Base-by-base conservation (phyloP, 805 yeast genomes). In the Metschnikowia anglica region DNA sequence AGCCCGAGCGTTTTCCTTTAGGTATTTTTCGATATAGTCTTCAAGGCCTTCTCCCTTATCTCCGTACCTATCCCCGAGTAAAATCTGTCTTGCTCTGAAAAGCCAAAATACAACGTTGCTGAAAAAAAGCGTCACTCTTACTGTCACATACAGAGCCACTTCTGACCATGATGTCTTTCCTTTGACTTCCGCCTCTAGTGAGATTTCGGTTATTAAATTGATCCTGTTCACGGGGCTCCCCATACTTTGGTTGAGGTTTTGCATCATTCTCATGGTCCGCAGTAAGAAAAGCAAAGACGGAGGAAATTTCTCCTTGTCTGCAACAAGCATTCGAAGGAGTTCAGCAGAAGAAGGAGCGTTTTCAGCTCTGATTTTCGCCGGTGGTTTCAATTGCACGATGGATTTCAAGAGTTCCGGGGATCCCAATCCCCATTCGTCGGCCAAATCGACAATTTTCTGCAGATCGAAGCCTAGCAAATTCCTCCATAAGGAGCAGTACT, bases 191-290 rank as follows among this genome's bases (percentile, higher is more conserved):
- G 34, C 8, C 12, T 54, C 51, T 13, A 71, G 56, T 24, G 88
- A 87, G 52, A 78, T 80, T 12, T 67, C 61, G 0, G 86, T 85
- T 41, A 85, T 66, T 21, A 82, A 56, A 44, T 80, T 81, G 51
- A 85, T 63, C 44, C 93, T 70, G 58, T 85, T 85, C n/a, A 84
- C 83, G 0, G 90, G 91, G 12, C 88, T 77, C 3, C 83, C 87
- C 57, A 76, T 77, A 26, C 65, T 66, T 50, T 78, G 79, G 58
- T 86, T 85, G 49, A 83, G 61, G 18, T 80, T 81, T 58, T 85
- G 91, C 38, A 86, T 74, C 68, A 85, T 84, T 46, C 90, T 68
- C 84, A 84, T 82, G 9, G 86, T 73, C 54, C 91, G 66, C 41
- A 84, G 79, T 5, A 86, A 63, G 52, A 85, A 85, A 15, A 82